Conservation (phyloP, 2,329 filamentous ascomycete genomes). For the Ceratocystis diversiconidia region DNA sequence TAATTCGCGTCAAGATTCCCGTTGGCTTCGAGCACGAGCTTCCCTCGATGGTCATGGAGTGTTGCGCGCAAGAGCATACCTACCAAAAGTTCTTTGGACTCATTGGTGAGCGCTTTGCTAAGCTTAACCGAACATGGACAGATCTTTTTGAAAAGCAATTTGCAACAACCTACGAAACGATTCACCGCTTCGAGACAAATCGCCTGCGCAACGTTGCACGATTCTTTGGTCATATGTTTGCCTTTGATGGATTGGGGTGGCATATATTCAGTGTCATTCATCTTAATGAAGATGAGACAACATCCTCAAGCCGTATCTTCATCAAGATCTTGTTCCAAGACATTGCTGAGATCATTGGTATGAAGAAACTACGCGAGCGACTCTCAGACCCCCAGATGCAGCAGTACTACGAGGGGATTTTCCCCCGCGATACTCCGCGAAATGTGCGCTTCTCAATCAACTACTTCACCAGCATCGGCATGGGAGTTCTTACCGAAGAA, state of each 20-base stretch:
- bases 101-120: constrained; percentile 87
- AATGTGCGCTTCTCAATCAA: constrained; percentile 97
- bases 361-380: constrained; percentile 61
- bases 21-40: constrained; percentile 76
- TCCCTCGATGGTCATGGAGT: constrained; percentile 93
- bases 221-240: constrained; percentile 84
- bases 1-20: constrained; percentile 86
- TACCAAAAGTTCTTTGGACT: constrained; percentile 96
- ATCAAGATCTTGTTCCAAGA: constrained; percentile 97
- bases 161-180: constrained; percentile 88
- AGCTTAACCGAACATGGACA: constrained; percentile 88
- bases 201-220: constrained; percentile 85
- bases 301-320: constrained; percentile 90
- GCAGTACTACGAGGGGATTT: constrained; percentile 68
- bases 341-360: constrained; percentile 70
- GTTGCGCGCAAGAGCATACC: constrained; percentile 88
- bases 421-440: constrained; percentile 75
- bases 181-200: constrained; percentile 94
- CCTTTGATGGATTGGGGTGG: constrained; percentile 82
- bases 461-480: constrained; percentile 96
- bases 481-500: constrained; percentile 86
- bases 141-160: constrained; percentile 87
- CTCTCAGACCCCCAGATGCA: constrained; percentile 67
- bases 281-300: constrained; percentile 93
- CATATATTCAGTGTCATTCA: constrained; percentile 74